Evolutionary conservation across 805 yeast species (phyloP).

Genomic region (Hanseniaspora guilliermondii): DNA sequence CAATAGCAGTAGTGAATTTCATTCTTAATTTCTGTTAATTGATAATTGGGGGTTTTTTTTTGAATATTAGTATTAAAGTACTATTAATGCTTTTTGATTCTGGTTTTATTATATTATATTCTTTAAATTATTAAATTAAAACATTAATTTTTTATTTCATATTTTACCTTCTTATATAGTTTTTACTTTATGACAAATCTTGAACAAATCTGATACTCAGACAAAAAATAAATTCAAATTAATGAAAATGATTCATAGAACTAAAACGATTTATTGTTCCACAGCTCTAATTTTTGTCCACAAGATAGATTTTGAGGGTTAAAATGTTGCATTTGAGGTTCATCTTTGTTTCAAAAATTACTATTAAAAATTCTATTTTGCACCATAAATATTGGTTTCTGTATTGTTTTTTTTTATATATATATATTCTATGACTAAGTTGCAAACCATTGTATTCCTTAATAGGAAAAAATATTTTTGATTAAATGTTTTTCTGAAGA

Average conservation of each 20-base stretch:
- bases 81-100: constrained; percentile 1
- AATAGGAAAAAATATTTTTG: neutral
- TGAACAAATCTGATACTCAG: neutral
- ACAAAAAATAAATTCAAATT: neutral
- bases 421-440: neutral
- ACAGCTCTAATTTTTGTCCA: neutral
- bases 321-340: neutral
- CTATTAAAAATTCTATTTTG: neutral
- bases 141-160: neutral
- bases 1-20: constrained; percentile 10
- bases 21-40: constrained; percentile 4
- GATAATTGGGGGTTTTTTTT: neutral
- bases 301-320: neutral
- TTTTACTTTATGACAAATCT: neutral
- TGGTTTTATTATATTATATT: constrained; percentile 2
- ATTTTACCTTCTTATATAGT: neutral
- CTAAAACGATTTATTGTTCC: too few relatives aligned
- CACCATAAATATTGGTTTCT: neutral
- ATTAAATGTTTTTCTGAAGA: neutral
- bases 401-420: neutral
- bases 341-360: neutral
- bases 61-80: neutral
- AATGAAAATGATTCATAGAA: neutral
- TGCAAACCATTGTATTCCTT: neutral
- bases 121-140: neutral